Conservation (phyloP, 1,284 basidiomycete species). For the Vanrija humicola region DNA sequence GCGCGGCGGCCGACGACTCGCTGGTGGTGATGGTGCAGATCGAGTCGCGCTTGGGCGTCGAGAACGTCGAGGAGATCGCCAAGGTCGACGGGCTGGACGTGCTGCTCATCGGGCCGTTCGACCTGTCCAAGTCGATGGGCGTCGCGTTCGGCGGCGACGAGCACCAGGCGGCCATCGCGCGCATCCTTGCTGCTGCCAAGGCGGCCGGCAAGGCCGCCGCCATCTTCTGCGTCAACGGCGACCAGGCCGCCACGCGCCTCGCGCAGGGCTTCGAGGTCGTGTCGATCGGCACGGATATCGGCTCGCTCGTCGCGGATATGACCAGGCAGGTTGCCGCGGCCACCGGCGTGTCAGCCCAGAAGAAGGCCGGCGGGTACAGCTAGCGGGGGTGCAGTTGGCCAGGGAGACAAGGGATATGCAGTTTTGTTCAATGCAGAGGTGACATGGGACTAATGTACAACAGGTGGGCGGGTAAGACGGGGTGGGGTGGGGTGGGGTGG, state of each 20-base stretch:
- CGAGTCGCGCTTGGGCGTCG: constrained; percentile 59
- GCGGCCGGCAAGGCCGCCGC: constrained; percentile 58
- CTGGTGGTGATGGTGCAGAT: constrained; percentile 63
- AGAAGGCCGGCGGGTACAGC: constrained; percentile 12
- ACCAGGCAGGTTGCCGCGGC: constrained; percentile 22
- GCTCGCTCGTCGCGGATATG: constrained; percentile 19
- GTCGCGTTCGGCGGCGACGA: constrained; percentile 24
- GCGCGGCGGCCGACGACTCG: constrained; percentile 56
- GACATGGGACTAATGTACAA: too few relatives aligned
- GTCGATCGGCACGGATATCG: constrained; percentile 39
- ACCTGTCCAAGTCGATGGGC: constrained; percentile 53
- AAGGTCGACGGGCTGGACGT: constrained; percentile 61
- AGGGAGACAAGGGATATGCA: too few relatives aligned
- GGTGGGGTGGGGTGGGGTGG: too few relatives aligned
- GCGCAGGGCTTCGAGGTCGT: constrained; percentile 56
- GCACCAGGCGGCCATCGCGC: constrained; percentile 59
- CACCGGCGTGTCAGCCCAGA: background rate
- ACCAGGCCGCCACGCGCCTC: constrained; percentile 54
- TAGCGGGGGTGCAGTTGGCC: background rate
- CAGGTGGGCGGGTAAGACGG: too few relatives aligned
- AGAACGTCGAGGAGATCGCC: constrained; percentile 61
- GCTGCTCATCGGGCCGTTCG: constrained; percentile 63
- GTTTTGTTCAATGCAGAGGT: too few relatives aligned
- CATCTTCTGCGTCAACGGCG: constrained; percentile 53
- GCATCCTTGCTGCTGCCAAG: constrained; percentile 57